Percentiles rank a stretch among this genome's conserved stretches.
Evolutionary conservation across 83 land plant genomes (phyloP).

Genomic region (Picea abies): DNA sequence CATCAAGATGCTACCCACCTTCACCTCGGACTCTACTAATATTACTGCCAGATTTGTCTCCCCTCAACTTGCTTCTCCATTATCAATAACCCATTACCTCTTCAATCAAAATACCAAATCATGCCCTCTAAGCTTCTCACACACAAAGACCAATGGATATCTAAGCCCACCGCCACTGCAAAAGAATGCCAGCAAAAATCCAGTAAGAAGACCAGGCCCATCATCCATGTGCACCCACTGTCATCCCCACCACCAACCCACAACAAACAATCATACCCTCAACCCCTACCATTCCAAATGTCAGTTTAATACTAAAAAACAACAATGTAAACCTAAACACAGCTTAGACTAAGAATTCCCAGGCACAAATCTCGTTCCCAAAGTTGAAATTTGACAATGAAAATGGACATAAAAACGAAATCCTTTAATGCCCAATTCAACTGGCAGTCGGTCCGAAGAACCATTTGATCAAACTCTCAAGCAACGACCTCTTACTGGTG

Average conservation of each 20-base stretch:
- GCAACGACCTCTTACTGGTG: too few species aligned
- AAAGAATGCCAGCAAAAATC: not conserved
- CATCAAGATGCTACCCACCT: not conserved
- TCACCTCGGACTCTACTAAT: not conserved
- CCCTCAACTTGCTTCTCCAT: slow-evolving; percentile 3
- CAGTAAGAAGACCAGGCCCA: not conserved
- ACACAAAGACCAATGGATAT: not conserved
- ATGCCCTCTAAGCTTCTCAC: not conserved
- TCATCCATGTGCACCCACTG: slow-evolving; percentile 16
- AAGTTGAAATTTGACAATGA: too few species aligned
- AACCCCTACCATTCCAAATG: too few species aligned
- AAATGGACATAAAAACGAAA: too few species aligned
- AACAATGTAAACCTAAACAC: too few species aligned
- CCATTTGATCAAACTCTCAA: too few species aligned
- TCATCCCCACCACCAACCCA: slow-evolving; percentile 7
- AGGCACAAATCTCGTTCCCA: too few species aligned
- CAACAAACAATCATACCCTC: not conserved
- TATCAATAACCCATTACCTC: not conserved
- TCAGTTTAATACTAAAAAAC: too few species aligned
- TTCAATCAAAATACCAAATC: not conserved
- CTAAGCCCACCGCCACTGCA: not conserved
- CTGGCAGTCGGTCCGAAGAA: too few species aligned
- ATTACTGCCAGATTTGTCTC: not conserved
- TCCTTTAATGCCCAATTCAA: too few species aligned
- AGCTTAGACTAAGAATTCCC: too few species aligned